Evolutionary conservation across 1,139 yeast species (phyloP).

Genomic region (Saccharomyces pastorianus): DNA sequence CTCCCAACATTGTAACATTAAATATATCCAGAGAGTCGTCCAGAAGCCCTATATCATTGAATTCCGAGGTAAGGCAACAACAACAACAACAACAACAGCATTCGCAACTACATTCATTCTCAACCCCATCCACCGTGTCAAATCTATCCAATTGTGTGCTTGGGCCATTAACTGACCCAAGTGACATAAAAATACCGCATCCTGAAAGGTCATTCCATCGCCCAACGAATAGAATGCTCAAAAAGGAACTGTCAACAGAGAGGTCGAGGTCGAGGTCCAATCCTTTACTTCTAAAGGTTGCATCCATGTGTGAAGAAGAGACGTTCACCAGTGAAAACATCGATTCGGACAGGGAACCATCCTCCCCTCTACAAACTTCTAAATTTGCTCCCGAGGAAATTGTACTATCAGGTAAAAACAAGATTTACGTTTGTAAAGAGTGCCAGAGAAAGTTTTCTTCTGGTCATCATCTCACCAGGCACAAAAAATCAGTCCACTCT

Average conservation of each 20-base stretch:
- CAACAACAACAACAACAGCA: neutral
- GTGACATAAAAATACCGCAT: neutral
- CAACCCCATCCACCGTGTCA: neutral
- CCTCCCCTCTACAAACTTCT: slow-evolving; percentile 11
- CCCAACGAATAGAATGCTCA: neutral
- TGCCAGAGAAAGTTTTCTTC: slow-evolving; percentile 32
- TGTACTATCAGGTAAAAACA: slow-evolving; percentile 30
- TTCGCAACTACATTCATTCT: neutral
- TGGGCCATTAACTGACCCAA: neutral
- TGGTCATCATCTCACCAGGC: slow-evolving; percentile 33
- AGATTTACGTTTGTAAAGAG: slow-evolving; percentile 31
- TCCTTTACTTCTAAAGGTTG: neutral
- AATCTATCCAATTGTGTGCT: neutral
- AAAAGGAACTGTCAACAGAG: neutral
- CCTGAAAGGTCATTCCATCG: neutral
- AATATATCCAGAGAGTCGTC: slow-evolving; percentile 32
- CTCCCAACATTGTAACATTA: slow-evolving; percentile 31
- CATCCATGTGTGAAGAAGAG: neutral
- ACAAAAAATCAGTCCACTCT: slow-evolving; percentile 33
- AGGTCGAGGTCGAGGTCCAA: neutral
- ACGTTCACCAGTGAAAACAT: neutral
- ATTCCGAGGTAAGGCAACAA: slow-evolving; percentile 3
- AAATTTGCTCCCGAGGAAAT: slow-evolving; percentile 28
- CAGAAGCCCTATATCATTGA: slow-evolving; percentile 27
- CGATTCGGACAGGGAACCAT: neutral